These are phyloP conservation scores for Brassica juncea DNA, from an alignment of 345 rosid species.

Conservation along the genomic window DNA sequence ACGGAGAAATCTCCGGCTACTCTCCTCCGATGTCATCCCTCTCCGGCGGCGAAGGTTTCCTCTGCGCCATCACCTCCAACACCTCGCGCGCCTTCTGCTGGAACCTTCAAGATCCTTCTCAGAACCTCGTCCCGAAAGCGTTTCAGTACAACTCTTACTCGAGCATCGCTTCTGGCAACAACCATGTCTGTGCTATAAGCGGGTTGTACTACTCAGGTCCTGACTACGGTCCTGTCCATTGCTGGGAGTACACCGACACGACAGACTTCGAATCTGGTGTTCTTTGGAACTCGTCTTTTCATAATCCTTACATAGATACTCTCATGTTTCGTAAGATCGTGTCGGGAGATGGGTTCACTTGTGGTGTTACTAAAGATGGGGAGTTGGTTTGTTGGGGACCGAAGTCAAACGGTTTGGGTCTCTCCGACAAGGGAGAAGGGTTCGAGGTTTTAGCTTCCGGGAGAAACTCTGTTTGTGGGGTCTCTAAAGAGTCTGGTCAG, in stretches of 20 bases:
- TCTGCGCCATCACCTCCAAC: constrained; percentile 81
- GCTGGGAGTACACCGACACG: constrained; percentile 41
- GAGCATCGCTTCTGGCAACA: constrained; percentile 40
- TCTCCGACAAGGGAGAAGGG: constrained; percentile 41
- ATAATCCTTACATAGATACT: constrained; percentile 50
- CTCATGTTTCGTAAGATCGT: constrained; percentile 63
- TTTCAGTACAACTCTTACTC: constrained; percentile 54
- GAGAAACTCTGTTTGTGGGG: constrained; percentile 65
- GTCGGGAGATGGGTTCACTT: constrained; percentile 91
- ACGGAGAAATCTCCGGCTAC: constrained; percentile 33
- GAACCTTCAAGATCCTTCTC: constrained; percentile 51
- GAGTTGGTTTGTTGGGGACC: constrained; percentile 91
- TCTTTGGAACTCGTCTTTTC: constrained; percentile 44
- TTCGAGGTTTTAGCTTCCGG: constrained; percentile 68
- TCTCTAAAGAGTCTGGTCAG: constrained; percentile 52
- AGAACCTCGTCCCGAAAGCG: constrained; percentile 63
- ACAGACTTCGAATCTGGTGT: constrained; percentile 18
- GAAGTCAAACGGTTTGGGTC: constrained; percentile 47
- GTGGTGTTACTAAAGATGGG: constrained; percentile 72
- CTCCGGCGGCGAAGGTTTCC: constrained; percentile 84
- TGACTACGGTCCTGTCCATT: constrained; percentile 43
- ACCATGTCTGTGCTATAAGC: constrained; percentile 43
- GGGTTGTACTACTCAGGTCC: constrained; percentile 42
- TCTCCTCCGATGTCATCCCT: constrained; percentile 68
- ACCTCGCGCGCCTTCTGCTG: constrained; percentile 78